Evolutionary conservation across 805 yeast species (phyloP).

Genomic region (Kodamaea laetipori): DNA sequence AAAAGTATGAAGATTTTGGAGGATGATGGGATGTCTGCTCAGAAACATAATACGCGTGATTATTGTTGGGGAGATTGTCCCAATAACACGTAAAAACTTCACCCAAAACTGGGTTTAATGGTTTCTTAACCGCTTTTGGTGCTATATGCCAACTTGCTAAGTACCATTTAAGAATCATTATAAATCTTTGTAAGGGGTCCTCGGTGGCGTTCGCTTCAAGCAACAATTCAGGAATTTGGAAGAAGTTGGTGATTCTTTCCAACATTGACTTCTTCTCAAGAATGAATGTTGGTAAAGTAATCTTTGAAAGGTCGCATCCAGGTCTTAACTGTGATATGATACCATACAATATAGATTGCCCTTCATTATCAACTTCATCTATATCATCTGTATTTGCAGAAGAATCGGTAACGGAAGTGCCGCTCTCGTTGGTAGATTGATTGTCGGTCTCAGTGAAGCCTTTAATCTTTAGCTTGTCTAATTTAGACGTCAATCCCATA

Average conservation of each 20-base stretch:
- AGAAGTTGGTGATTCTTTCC: slow-evolving; percentile 88
- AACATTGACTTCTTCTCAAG: slow-evolving; percentile 94
- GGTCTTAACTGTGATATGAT: slow-evolving; percentile 91
- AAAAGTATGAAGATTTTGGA: slow-evolving; percentile 94
- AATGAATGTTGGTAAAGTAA: slow-evolving; percentile 93
- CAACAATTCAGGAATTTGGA: slow-evolving; percentile 76
- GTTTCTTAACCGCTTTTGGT: slow-evolving; percentile 97
- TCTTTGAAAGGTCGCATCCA: slow-evolving; percentile 85
- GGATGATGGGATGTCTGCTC: slow-evolving; percentile 99
- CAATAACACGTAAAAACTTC: slow-evolving; percentile 90
- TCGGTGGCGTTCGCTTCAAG: slow-evolving; percentile 62
- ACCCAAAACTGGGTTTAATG: slow-evolving; percentile 91
- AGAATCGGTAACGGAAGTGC: neutral
- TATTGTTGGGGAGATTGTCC: slow-evolving; percentile 72
- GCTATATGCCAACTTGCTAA: slow-evolving; percentile 97
- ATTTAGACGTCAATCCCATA: slow-evolving; percentile 33
- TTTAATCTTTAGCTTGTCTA: slow-evolving; percentile 28
- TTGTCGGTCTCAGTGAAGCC: slow-evolving; percentile 14
- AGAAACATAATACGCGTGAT: slow-evolving; percentile 77
- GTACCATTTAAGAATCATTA: slow-evolving; percentile 83
- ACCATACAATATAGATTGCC: slow-evolving; percentile 82
- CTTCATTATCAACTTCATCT: slow-evolving; percentile 90
- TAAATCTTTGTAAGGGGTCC: slow-evolving; percentile 69
- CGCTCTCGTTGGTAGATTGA: neutral
- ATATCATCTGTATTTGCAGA: slow-evolving; percentile 59